Evolutionary conservation across 2,329 filamentous ascomycete genomes (phyloP), one percentile per base, ranked within the genome.

Genomic region (Periconia sp.): DNA sequence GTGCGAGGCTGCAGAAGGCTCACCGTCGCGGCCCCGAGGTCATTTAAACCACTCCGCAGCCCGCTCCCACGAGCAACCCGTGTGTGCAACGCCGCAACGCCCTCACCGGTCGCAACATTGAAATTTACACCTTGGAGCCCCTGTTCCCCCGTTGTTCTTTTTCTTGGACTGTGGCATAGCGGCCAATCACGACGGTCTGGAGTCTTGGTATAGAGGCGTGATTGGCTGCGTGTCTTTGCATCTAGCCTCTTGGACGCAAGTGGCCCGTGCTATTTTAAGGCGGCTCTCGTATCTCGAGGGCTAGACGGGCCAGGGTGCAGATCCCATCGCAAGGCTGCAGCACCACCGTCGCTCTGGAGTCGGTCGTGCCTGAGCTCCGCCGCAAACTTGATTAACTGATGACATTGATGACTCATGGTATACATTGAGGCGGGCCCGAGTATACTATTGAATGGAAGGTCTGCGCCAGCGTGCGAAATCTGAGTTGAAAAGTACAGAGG

Each of bases 201-300:
- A n/a, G n/a, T n/a, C n/a, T n/a, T n/a, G n/a, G n/a, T n/a, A n/a
- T n/a, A n/a, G n/a, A 22, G 17, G 16, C 23, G 10, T 33, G 23
- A 47, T 47, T 43, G 39, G 43, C 5, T 17, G 23, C 5, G 8
- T n/a, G 10, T 5, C 3, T 4, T 11, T 29, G 2, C 2, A 8
- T 33, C 28, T 41, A 42, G 22, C 28, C 17, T 30, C 18, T 40
- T 5, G n/a, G 19, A 13, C 17, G 22, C 22, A 21, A n/a, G 25
- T 35, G 35, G 39, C n/a, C 30, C 26, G 30, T 36, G 44, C 16
- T 43, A 43, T 43, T 47, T 47, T 38, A 36, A 36, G 35, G 38
- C 43, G 28, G 5, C 28, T 12, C 29, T 47, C 43, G 43, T 47
- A 31, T 42, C 25, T 18, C n/a, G 13, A 15, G 18, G 4, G 19